Percentiles rank a stretch among this genome's conserved stretches.
phyloP scores from a whole-genome alignment of 2,329 filamentous ascomycete genomes.

The Xylaria multiplex region DNA sequence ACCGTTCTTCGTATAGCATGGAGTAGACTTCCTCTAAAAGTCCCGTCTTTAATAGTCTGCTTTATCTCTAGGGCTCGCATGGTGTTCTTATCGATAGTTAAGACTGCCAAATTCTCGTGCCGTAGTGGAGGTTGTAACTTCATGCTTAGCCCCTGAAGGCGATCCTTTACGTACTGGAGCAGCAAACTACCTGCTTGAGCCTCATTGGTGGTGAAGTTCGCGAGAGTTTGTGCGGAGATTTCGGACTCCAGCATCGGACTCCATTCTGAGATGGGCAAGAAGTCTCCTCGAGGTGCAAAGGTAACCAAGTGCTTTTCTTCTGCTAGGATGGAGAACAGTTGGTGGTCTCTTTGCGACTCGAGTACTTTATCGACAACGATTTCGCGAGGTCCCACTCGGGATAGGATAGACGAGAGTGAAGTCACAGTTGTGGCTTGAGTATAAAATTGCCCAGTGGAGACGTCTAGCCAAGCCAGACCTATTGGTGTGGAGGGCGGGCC shows the following conservation, averaged over 20 bases:
- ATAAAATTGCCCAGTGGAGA: constrained; percentile 94
- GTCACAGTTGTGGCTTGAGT: constrained; percentile 79
- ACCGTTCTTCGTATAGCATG: constrained; percentile 90
- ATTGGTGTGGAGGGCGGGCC: constrained; percentile 44
- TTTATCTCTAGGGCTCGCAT: constrained; percentile 89
- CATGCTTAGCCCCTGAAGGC: constrained; percentile 80
- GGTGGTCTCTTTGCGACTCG: constrained; percentile 66
- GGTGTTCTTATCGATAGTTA: constrained; percentile 93
- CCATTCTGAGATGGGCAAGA: constrained; percentile 72
- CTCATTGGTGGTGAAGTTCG: constrained; percentile 74
- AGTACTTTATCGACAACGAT: constrained; percentile 78
- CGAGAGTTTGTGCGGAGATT: constrained; percentile 62
- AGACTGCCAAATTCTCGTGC: constrained; percentile 77
- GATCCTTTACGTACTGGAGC: constrained; percentile 84
- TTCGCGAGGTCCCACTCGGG: constrained; percentile 84
- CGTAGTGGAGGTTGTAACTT: constrained; percentile 85
- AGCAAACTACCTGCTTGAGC: constrained; percentile 80
- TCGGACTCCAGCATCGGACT: constrained; percentile 78
- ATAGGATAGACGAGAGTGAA: constrained; percentile 80
- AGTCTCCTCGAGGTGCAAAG: constrained; percentile 66
- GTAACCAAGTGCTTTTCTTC: constrained; percentile 82
- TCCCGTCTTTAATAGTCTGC: constrained; percentile 82
- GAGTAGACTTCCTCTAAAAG: constrained; percentile 83
- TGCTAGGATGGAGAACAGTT: constrained; percentile 73
- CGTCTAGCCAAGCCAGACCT: constrained; percentile 91